Percentiles rank a stretch among this genome's conserved stretches.
Conservation (phyloP, 371 early-diverging fungal genomes). For the Mortierella sp. region DNA sequence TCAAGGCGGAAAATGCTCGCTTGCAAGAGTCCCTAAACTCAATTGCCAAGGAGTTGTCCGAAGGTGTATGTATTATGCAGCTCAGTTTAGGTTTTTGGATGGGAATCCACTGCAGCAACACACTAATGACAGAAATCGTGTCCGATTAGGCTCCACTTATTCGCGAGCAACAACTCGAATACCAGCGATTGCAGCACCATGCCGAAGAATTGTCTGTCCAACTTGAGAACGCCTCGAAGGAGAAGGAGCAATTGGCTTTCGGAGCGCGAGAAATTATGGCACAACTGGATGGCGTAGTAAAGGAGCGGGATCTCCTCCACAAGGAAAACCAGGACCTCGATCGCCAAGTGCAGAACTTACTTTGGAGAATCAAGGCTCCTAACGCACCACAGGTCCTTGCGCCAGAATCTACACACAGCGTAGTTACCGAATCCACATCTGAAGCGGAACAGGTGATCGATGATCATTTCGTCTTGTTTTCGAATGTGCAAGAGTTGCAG, state of each 20-base stretch:
- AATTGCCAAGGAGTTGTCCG: constrained; percentile 65
- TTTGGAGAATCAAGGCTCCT: constrained; percentile 54
- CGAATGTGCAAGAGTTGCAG: constrained; percentile 62
- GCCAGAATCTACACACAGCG: constrained; percentile 26
- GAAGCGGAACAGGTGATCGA: constrained; percentile 57
- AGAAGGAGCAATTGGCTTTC: constrained; percentile 47
- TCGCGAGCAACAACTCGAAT: constrained; percentile 49
- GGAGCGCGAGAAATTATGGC: constrained; percentile 48
- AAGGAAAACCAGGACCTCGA: constrained; percentile 63
- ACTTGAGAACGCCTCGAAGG: constrained; percentile 26
- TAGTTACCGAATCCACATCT: constrained; percentile 1
- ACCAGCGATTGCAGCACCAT: constrained; percentile 38
- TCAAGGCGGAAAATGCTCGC: constrained; percentile 58
- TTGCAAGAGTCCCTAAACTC: constrained; percentile 67
- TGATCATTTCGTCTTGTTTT: constrained; percentile 62
- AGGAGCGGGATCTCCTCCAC: constrained; percentile 50
- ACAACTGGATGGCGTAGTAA: constrained; percentile 56
- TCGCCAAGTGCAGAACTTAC: constrained; percentile 60
- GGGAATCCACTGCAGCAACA: not conserved
- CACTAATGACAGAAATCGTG: not conserved
- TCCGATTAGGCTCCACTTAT: constrained; percentile 47
- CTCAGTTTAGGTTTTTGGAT: too few relatives aligned
- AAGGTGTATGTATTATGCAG: constrained; percentile 42
- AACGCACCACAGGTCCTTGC: constrained; percentile 53
- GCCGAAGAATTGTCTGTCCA: constrained; percentile 40